Evolutionary conservation across 441 rosid species (phyloP), one percentile per base, ranked within the genome.

Genomic region (Gossypium schwendimanii): DNA sequence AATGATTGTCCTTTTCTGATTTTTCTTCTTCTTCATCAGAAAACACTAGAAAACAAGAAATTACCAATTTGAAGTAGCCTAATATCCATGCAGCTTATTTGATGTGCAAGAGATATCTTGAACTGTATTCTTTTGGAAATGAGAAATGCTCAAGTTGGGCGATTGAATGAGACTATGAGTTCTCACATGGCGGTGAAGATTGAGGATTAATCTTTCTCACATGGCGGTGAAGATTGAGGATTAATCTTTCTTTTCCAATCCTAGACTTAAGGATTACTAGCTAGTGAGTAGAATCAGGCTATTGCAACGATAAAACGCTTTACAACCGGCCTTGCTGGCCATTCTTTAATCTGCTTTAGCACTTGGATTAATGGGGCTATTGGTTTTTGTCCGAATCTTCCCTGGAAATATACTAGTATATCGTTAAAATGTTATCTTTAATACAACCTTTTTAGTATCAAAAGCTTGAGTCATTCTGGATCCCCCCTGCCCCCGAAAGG

Each of bases 341-440:
- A 24, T 66, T 66, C 15, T 26, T 2, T 49, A 49, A 15, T 15
- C 41, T 65, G 55, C 70, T 65, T 65, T 18, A 24, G 39, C 39
- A 23, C 57, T 47, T 66, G 21, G 39, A 23, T 5, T 26, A 21
- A 47, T 26, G 24, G 28, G 52, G 44, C 52, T 67, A n/a, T 67
- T 67, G 50, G 23, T 18, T 63, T 23, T 39, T 39, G 68, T 39
- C 50, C 11, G 50, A 63, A 63, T 39, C n/a, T 21, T 39, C 26
- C 15, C 41, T 9, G 17, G 60, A 59, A 12, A 59, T 59, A 2
- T 59, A 59, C 18, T 59, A 39, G 52, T 20, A 41, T 39, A 63
- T 18, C 17, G 17, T 66, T 67, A 67, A 67, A 67, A 67, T 63
- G 68, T 39, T 63, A 39, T 67, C n/a, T 67, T 57, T 67, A 66